These are phyloP conservation scores for Rhazya stricta DNA, from an alignment of 257 asterid genomes.

Conservation along the genomic window DNA sequence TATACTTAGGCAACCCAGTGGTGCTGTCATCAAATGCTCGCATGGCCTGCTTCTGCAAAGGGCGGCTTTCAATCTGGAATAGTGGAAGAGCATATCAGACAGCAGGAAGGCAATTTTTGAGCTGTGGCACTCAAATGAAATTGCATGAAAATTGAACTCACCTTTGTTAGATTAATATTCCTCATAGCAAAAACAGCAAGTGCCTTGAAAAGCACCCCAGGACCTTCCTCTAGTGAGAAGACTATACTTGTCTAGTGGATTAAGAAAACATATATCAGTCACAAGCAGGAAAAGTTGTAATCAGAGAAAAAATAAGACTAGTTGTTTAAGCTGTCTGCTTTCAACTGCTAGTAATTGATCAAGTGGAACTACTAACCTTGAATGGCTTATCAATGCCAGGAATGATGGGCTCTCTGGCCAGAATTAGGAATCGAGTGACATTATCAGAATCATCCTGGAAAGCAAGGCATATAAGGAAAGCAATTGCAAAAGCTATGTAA, in stretches of 20 bases:
- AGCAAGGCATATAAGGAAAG: slow-evolving; percentile 10
- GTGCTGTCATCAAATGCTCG: slow-evolving; percentile 49
- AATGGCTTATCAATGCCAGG: slow-evolving; percentile 90
- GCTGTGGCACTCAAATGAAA: neutral
- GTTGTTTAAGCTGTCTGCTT: neutral
- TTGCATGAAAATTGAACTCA: slow-evolving; percentile 20
- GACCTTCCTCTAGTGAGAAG: slow-evolving; percentile 99
- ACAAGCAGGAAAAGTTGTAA: neutral
- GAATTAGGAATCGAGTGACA: slow-evolving; percentile 91
- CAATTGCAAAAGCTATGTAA: slow-evolving; percentile 1
- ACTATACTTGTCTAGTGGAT: slow-evolving; percentile 85
- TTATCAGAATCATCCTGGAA: slow-evolving; percentile 92
- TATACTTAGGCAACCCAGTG: slow-evolving; percentile 66
- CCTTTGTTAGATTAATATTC: slow-evolving; percentile 92
- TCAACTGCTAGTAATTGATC: neutral
- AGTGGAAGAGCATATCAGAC: neutral
- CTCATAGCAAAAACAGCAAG: slow-evolving; percentile 97
- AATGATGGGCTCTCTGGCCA: slow-evolving; percentile 97
- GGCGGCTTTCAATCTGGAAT: slow-evolving; percentile 93
- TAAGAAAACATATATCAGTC: neutral
- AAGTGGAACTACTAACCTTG: slow-evolving; percentile 54
- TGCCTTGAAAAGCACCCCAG: slow-evolving; percentile 97
- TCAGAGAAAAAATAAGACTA: neutral
- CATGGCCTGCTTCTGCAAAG: slow-evolving; percentile 79
- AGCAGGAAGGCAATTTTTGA: neutral